Evolutionary conservation across 1,139 yeast species (phyloP).

Genomic region (Suhomyces kunorum): DNA sequence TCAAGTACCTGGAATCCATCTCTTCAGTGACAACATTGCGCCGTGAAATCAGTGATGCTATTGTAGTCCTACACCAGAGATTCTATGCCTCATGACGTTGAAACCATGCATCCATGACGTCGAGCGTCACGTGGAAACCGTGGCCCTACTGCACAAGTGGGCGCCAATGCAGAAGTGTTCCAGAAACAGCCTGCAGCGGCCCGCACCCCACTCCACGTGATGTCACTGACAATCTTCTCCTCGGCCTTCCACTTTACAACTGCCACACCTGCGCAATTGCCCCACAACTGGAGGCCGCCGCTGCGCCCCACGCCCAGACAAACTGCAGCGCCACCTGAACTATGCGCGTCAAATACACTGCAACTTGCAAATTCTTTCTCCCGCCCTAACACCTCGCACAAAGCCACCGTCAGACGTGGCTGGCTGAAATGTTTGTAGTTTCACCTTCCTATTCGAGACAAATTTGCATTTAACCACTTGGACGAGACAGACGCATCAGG

Average conservation of each 20-base stretch:
- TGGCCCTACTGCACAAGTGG: neutral
- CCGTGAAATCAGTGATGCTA: no score
- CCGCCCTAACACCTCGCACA: slow-evolving; percentile 9
- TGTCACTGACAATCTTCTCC: neutral
- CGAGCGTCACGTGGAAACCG: neutral
- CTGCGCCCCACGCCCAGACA: slow-evolving; percentile 1
- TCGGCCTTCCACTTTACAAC: neutral
- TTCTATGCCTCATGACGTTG: slow-evolving; percentile 1
- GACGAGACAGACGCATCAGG: neutral
- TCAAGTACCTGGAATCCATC: neutral
- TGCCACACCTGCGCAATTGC: neutral
- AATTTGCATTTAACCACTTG: slow-evolving; percentile 8
- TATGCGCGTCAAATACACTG: slow-evolving; percentile 2
- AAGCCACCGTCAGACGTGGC: slow-evolving; percentile 12
- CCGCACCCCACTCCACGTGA: slow-evolving; percentile 2
- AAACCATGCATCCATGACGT: neutral
- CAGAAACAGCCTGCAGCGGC: slow-evolving; percentile 1
- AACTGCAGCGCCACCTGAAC: slow-evolving; percentile 1
- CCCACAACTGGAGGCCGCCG: neutral
- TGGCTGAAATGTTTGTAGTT: slow-evolving; percentile 13
- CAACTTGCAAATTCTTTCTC: neutral
- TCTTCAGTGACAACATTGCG: neutral
- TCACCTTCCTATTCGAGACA: slow-evolving; percentile 15
- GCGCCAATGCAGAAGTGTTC: slow-evolving; percentile 5
- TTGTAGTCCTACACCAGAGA: neutral